A percentile compares a stretch with the other conserved stretches of the same genome.
Conservation (phyloP, 176 grass and related monocot species). For the Lolium multiflorum region DNA sequence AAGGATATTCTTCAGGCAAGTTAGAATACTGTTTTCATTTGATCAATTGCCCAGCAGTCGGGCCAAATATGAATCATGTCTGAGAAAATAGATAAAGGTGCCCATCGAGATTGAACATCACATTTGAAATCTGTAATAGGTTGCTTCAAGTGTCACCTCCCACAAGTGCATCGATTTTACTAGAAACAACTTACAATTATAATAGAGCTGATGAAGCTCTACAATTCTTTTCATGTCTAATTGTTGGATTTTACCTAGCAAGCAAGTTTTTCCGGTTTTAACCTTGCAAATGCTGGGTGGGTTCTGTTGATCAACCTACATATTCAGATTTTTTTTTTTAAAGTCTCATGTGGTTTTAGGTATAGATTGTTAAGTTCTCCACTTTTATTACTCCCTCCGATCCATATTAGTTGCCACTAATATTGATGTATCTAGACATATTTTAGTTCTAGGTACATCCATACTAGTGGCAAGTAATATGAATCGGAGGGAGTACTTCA, state of each 20-base stretch:
- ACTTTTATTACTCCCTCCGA: not conserved
- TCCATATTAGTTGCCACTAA: too few species aligned
- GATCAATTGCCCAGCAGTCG: slow-evolving; percentile 15
- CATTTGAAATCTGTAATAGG: slow-evolving; percentile 37
- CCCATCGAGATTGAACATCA: slow-evolving; percentile 38
- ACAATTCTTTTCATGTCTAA: slow-evolving; percentile 16
- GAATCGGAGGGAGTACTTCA: too few species aligned
- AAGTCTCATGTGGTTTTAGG: not conserved
- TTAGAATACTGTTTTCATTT: slow-evolving; percentile 39
- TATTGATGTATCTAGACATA: too few species aligned
- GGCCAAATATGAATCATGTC: slow-evolving; percentile 19
- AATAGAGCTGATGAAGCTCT: slow-evolving; percentile 1
- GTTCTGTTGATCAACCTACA: slow-evolving; percentile 23
- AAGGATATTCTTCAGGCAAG: slow-evolving; percentile 92
- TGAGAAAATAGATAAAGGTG: slow-evolving; percentile 42
- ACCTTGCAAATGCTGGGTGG: not conserved
- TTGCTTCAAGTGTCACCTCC: slow-evolving; percentile 16
- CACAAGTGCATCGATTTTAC: not conserved
- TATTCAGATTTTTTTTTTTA: not conserved
- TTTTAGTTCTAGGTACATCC: too few species aligned
- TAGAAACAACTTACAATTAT: slow-evolving; percentile 25
- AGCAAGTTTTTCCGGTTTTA: not conserved
- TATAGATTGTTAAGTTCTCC: not conserved
- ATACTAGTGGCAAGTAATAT: too few species aligned
- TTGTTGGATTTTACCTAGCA: slow-evolving; percentile 23